Base-by-base conservation (phyloP, 2,329 filamentous ascomycete genomes). In the Hymenoscyphus repandus region DNA sequence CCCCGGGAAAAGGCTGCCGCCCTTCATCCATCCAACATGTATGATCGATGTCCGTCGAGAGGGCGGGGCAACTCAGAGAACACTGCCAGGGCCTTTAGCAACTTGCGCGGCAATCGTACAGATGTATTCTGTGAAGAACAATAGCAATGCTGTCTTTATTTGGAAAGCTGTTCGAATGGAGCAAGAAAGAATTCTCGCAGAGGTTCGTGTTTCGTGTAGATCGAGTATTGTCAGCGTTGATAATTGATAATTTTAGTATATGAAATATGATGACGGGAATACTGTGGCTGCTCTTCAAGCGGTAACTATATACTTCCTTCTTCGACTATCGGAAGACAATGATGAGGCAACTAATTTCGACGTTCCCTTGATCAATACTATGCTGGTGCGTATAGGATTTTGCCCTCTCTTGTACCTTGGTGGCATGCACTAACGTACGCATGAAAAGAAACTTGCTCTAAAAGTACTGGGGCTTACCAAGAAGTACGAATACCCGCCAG, bases 101-200 rank as follows among this genome's bases (percentile, higher is more conserved):
- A 50, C 30, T 10, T 60, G 54, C 53, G 37, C 41, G 18, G 18
- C 9, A 7, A 52, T 61, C 12, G 31, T 56, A 17, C 40, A 45
- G 6, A 52, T 52, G 59, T 54, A 27, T 27, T 44, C 47, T 3
- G 30, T 39, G 1, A 57, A 57, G 15, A 57, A 53, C 12, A 46
- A 54, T 17, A 39, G 53, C 2, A 61, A 58, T 27, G 40, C 17
- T 11, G 22, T 17, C 1, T 56, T 51, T 12, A 52, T 60, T 6
- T 60, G 58, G 59, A 50, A 22, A 22, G 34, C 52, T 22, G 55
- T 61, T 10, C 45, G 45, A 6, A 38, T 47, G 47, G 59, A 61
- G 34, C 51, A 54, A 33, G 54, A 60, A 22, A 54, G 53, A 45
- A 12, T 61, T 7, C 34, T 45, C 3, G 43, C 38, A 15, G 51